Percentiles rank a stretch among this genome's conserved stretches.
Conservation (phyloP, 331 rosid species). For the Rhamnella rubrinervis region DNA sequence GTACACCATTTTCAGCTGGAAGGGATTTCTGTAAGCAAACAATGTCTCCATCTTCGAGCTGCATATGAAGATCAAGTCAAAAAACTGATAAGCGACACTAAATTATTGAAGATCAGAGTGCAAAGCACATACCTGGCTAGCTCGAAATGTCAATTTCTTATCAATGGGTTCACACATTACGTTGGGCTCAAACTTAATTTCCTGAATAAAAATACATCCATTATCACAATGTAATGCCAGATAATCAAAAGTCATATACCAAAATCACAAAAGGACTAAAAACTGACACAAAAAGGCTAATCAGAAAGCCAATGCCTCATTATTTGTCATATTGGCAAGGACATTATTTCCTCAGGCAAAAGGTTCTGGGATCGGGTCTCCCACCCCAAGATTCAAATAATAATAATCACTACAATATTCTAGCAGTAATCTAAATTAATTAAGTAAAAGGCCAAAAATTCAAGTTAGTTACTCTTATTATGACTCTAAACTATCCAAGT, state of each 20-base stretch:
- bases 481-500: too few relatives aligned
- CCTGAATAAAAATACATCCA: slow-evolving; percentile 43
- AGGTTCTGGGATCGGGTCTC: too few relatives aligned
- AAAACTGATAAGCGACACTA: slow-evolving; percentile 7
- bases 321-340: too few relatives aligned
- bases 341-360: too few relatives aligned
- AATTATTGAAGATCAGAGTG: slow-evolving; percentile 4
- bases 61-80: slow-evolving; percentile 25
- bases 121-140: slow-evolving; percentile 60
- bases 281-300: too few relatives aligned
- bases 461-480: too few relatives aligned
- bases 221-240: slow-evolving; percentile 1
- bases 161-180: slow-evolving; percentile 92
- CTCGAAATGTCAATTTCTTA: slow-evolving; percentile 70
- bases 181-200: slow-evolving; percentile 86
- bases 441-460: too few relatives aligned
- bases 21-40: slow-evolving; percentile 73
- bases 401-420: too few relatives aligned
- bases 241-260: not conserved
- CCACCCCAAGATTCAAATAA: too few relatives aligned
- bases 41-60: slow-evolving; percentile 94
- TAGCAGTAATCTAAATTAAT: too few relatives aligned
- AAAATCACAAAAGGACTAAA: not conserved
- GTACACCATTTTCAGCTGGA: slow-evolving; percentile 46
- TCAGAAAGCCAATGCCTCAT: too few relatives aligned